A percentile compares a stretch with the other conserved stretches of the same genome.
Conservation (phyloP, 371 early-diverging fungal species). For the Entomophthora muscae region DNA sequence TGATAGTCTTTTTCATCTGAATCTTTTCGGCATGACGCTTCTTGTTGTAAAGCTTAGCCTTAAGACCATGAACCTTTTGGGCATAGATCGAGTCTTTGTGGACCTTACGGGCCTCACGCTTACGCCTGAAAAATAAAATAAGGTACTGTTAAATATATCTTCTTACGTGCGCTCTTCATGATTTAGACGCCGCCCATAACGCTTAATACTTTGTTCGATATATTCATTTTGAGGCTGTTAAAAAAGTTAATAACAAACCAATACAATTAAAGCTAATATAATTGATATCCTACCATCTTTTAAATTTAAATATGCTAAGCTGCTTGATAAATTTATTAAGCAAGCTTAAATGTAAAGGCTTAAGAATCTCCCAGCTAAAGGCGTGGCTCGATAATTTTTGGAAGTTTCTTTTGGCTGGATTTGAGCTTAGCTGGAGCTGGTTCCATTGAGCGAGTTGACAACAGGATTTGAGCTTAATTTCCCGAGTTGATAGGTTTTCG, state of each 20-base stretch:
- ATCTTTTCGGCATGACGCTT: conserved; percentile 98
- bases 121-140: conserved; percentile 43
- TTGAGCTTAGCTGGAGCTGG: no score
- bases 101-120: conserved; percentile 86
- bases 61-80: conserved; percentile 94
- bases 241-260: background rate
- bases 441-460: no score
- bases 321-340: no score
- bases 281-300: no score
- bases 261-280: no score
- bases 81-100: conserved; percentile 87
- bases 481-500: no score
- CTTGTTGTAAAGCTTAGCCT: conserved; percentile 98
- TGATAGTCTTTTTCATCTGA: conserved; percentile 98
- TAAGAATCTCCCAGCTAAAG: no score
- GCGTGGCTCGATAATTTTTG: no score
- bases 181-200: conserved; percentile 94
- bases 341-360: no score
- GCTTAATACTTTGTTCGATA: conserved; percentile 97
- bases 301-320: no score
- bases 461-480: no score
- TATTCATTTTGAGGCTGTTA: conserved; percentile 98
- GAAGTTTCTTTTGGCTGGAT: no score
- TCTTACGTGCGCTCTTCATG: conserved; percentile 91
- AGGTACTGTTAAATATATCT: conserved; percentile 7